Evolutionary conservation across 2,329 filamentous ascomycete genomes (phyloP), one percentile per base, ranked within the genome.

Genomic region (Chrysoporthe cubensis): DNA sequence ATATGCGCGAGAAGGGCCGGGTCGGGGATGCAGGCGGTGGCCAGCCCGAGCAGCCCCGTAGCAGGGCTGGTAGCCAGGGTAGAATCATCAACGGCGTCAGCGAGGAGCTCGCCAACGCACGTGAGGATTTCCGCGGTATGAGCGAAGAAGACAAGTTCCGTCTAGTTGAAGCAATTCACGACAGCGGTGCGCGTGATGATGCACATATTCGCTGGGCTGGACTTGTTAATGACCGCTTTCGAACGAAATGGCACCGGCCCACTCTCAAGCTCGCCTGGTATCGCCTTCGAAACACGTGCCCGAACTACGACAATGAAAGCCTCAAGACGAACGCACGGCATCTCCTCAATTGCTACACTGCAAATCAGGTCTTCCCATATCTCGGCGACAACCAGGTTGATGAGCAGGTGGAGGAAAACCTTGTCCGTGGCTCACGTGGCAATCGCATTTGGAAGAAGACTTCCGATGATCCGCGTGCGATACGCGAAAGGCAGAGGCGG

Each of bases 171-270:
- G 79, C 81, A 2, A 81, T 87, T 46, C 76, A 80, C 8, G 77
- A 79, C 16, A 80, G 78, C 3, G 76, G 77, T 1, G 82, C 78
- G 1, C 72, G 74, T 9, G 75, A 70, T 0, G 85, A 87, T 63
- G 71, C 74, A 9, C 82, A 82, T 59, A 85, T 88, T 52, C 80
- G 80, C 0, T 88, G 86, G 86, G 71, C 74, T 46, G 77, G 74
- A 34, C 73, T 87, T 37, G 78, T 80, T 6, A 77, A 83, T 65
- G 78, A 80, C 50, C 70, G 74, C 6, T 82, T 80, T 64, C 78
- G 80, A 52, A 73, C 72, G n/a, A 77, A 74, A 43, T 83, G 80
- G 76, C 77, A 77, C 58, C 77, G 78, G 4, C 69, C 72, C 13
- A 79, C 77, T 0, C 80, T 79, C 44, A 75, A 77, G 66, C 74